Percentiles rank a stretch among this genome's conserved stretches.
Evolutionary conservation across 1,284 basidiomycete species (phyloP).

Genomic region (Athelia psychrophila): DNA sequence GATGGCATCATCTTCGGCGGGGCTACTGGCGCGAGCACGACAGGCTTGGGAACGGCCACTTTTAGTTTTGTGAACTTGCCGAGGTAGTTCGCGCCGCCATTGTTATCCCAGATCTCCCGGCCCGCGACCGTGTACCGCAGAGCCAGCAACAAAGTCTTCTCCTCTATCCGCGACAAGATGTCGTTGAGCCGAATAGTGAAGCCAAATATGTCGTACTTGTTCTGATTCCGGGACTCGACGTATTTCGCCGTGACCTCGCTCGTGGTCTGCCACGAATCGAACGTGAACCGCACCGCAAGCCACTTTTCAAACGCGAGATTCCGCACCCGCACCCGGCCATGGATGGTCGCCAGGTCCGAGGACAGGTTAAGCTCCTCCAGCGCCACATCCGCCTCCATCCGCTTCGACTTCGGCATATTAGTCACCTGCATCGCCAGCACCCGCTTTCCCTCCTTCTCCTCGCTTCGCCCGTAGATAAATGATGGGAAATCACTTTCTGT

Average conservation of each 20-base stretch:
- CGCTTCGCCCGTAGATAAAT: conserved; percentile 52
- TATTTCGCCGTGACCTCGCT: conserved; percentile 88
- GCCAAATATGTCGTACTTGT: conserved; percentile 63
- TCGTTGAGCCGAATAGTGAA: conserved; percentile 70
- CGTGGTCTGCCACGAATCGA: conserved; percentile 95
- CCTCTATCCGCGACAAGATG: conserved; percentile 69
- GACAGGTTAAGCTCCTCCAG: conserved; percentile 58
- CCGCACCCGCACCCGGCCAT: conserved; percentile 77
- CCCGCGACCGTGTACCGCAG: conserved; percentile 76
- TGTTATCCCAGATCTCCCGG: conserved; percentile 90
- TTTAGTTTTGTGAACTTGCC: conserved; percentile 42
- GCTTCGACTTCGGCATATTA: conserved; percentile 46
- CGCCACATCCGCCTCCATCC: conserved; percentile 40
- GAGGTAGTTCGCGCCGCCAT: conserved; percentile 77
- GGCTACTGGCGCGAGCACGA: conserved; percentile 2
- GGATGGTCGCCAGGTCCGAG: conserved; percentile 54
- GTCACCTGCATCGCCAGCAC: conserved; percentile 48
- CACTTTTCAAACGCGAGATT: conserved; percentile 90
- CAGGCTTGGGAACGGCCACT: too few relatives aligned
- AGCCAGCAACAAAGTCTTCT: conserved; percentile 84
- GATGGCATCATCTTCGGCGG: conserved; percentile 21
- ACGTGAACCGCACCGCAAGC: conserved; percentile 88
- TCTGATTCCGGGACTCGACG: conserved; percentile 59
- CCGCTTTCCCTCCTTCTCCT: conserved; percentile 28
- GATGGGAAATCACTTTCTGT: conserved; percentile 67